Conservation (phyloP, 2,329 filamentous ascomycete genomes). For the Colletotrichum sp. region DNA sequence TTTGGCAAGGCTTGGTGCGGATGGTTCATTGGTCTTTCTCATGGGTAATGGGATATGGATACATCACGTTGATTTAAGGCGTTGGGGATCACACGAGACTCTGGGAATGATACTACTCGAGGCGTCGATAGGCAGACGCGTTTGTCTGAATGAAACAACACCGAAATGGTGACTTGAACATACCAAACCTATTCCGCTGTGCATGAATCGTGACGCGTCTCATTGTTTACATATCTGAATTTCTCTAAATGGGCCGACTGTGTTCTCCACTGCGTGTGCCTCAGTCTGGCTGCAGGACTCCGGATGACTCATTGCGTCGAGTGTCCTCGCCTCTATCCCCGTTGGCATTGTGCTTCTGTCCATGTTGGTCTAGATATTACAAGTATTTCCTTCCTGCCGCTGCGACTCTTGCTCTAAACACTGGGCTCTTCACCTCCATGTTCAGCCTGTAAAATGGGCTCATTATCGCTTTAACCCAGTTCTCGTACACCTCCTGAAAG, state of each 20-base stretch:
- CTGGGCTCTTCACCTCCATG: slow-evolving; percentile 82
- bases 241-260: not conserved
- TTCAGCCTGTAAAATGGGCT: slow-evolving; percentile 92
- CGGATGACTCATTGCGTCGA: not conserved
- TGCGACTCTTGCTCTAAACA: slow-evolving; percentile 82
- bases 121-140: slow-evolving; percentile 26
- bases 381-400: slow-evolving; percentile 94
- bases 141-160: slow-evolving; percentile 23
- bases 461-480: slow-evolving; percentile 97
- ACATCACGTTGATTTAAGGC: slow-evolving; percentile 26
- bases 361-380: slow-evolving; percentile 39
- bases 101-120: slow-evolving; percentile 21
- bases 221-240: not conserved
- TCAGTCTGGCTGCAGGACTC: not conserved
- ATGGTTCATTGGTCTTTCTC: slow-evolving; percentile 20
- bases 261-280: not conserved
- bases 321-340: not conserved
- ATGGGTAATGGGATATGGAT: slow-evolving; percentile 19
- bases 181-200: not conserved
- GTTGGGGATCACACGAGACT: slow-evolving; percentile 27
- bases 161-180: slow-evolving; percentile 24
- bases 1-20: not conserved
- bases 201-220: not conserved
- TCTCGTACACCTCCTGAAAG: slow-evolving; percentile 94
- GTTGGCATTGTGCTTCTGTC: not conserved